Base-by-base conservation (phyloP, 805 yeast genomes). In the Wickerhamiella galacta region DNA sequence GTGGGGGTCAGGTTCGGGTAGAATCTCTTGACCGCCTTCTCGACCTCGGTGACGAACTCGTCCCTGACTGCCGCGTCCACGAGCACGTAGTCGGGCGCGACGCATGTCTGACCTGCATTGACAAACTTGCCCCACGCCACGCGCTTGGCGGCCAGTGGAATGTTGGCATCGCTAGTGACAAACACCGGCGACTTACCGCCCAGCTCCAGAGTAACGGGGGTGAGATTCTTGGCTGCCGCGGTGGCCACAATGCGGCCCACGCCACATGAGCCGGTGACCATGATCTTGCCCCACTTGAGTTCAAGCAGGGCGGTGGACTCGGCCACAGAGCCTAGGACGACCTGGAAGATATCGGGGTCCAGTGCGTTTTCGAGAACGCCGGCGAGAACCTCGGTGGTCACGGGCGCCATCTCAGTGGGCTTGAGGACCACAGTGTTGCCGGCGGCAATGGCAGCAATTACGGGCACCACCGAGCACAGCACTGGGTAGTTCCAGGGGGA, bases 181-280 rank as follows among this genome's bases (percentile, higher is more conserved):
- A 83, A 66, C 2, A 70, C 78, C 0, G 96, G 96, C 6, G 87
- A 75, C 53, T 87, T 87, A 4, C 96, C 96, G 34, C 96, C 95
- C 28, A 85, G 61, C 56, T 85, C 96, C 39, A 85, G 63, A 6
- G 78, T 56, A 8, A 67, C 66, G 1, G 95, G 95, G 1, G 93
- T 81, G 43, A 85, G 61, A 15, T 69, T 66, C 54, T 79, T 72
- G n/a, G 87, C 90, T 1, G 95, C 95, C 28, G 78, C 77, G 38
- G 62, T 58, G 17, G 87, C 75, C 21, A 87, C 70, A 33, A 80
- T 69, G 22, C 66, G 69, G 15, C 94, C 96, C 18, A 83, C 93
- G 16, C 51, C 50, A 16, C 68, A 64, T 25, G 78, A 73, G 12
- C 96, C 96, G 3, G 96, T 87, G 54, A 76, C 79, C 54, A 83